Base-by-base conservation (phyloP, 1,284 basidiomycete species). In the Polyporus tsugae region DNA sequence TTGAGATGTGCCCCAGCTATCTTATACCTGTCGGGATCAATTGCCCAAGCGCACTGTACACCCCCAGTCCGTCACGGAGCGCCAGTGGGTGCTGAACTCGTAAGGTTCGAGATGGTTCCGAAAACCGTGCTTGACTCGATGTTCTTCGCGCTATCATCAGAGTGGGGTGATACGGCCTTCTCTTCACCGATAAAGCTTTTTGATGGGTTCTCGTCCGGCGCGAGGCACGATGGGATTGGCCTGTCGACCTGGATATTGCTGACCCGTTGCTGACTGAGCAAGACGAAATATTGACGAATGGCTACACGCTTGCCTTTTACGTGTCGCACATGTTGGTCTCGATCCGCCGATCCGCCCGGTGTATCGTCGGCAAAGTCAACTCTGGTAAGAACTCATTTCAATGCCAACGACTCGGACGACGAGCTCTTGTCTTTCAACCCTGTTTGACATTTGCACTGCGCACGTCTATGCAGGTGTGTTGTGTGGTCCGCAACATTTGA, bases 231-330 rank as follows among this genome's bases (percentile, higher is more conserved):
- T 19, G 33, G 29, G 55, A 58, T 58, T 58, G 55, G 55, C 55
- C 15, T 35, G 55, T 29, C 19, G 2, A 22, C 19, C 61, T 15
- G 22, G 36, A n/a, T 49, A 17, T 17, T 25, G 63, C 63, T 63
- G 49, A 63, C 52, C 33, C n/a, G 6, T 19, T 49, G 46, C 46
- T 49, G 46, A 49, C 6, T 49, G 46, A 63, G 62, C 53, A 58
- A 29, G 53, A 33, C 17, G 29, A 64, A 44, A 19, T n/a, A 41
- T 13, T 10, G 22, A 35, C 11, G 55, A 46, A 17, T 22, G 22
- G 19, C 41, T 38, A 6, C 25, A 29, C 55, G 53, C 41, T 36
- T 58, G 41, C 53, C 55, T 36, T 44, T 64, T 64, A 64, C 63
- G 63, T 64, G 29, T 29, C 25, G 10, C 53, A 53, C 63, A 41